Evolutionary conservation across 176 grass and related monocot species (phyloP).

Genomic region (Thinopyrum elongatum): DNA sequence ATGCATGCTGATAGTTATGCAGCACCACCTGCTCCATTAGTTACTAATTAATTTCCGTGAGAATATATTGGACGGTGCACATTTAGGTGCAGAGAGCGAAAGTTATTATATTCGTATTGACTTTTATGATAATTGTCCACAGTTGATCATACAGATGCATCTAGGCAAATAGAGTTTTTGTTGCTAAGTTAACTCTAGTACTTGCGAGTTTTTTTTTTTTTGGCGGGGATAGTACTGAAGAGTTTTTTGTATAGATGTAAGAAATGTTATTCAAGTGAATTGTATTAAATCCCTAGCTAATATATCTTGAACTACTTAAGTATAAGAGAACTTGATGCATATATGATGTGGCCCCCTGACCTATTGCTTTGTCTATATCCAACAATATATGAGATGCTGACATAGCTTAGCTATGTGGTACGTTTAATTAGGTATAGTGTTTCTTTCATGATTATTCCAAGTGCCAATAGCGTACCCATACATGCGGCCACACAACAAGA

Average conservation of each 20-base stretch:
- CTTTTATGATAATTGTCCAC: background rate
- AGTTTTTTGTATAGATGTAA: background rate
- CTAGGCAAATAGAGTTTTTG: background rate
- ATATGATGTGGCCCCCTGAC: conserved; percentile 48
- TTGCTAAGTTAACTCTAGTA: background rate
- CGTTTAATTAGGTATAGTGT: conserved; percentile 51
- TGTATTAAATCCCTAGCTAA: background rate
- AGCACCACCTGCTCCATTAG: background rate
- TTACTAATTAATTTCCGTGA: background rate
- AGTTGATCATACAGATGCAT: background rate
- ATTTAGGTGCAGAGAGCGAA: background rate
- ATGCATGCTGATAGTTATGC: too few relatives aligned
- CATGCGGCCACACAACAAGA: background rate
- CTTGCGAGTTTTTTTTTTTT: background rate
- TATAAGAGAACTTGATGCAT: background rate
- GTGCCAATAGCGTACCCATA: conserved; percentile 25
- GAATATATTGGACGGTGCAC: background rate
- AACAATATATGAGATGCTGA: conserved; percentile 24
- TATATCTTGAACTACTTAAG: background rate
- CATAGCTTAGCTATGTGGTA: conserved; percentile 22
- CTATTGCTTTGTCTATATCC: conserved; percentile 49
- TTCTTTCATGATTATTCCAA: conserved; percentile 53
- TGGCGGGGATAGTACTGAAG: too few relatives aligned
- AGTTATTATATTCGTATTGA: background rate
- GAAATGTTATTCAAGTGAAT: background rate